Percentiles rank a stretch among this genome's conserved stretches.
These are phyloP conservation scores for Artemisia tridentata DNA, from an alignment of 129 eudicot species.

Conservation along the genomic window DNA sequence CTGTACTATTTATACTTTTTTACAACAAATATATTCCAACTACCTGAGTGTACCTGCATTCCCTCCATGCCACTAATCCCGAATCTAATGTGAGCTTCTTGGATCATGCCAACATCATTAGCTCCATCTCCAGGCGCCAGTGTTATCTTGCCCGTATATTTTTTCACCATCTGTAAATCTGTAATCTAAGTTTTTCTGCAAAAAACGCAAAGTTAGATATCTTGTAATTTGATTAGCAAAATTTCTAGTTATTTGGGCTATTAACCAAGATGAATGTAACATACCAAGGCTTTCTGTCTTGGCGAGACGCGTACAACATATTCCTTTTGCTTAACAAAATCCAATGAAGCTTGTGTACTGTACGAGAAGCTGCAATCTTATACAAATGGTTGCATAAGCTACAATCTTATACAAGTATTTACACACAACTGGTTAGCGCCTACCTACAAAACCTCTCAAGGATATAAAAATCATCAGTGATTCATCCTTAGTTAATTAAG, in stretches of 20 bases:
- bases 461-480: too few species aligned
- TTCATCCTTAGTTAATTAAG: too few species aligned
- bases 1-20: too few species aligned
- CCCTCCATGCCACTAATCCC: constrained; percentile 73
- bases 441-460: too few species aligned
- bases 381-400: too few species aligned
- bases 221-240: not conserved
- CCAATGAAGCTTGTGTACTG: too few species aligned
- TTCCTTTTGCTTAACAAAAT: too few species aligned
- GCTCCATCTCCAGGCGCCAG: constrained; percentile 62
- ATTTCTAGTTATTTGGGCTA: not conserved
- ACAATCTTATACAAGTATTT: too few species aligned
- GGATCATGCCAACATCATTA: constrained; percentile 62
- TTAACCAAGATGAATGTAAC: not conserved
- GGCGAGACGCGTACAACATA: constrained; percentile 52
- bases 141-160: constrained; percentile 45
- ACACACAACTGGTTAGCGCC: too few species aligned
- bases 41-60: constrained; percentile 40
- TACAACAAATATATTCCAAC: too few species aligned
- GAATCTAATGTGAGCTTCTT: constrained; percentile 60
- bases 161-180: constrained; percentile 47
- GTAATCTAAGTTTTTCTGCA: constrained; percentile 39
- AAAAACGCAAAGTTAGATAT: constrained; percentile 6
- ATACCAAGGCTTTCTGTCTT: constrained; percentile 48
- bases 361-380: too few species aligned